These are phyloP conservation scores for Chenopodium quinoa DNA, from an alignment of 148 eudicot species.

Conservation along the genomic window DNA sequence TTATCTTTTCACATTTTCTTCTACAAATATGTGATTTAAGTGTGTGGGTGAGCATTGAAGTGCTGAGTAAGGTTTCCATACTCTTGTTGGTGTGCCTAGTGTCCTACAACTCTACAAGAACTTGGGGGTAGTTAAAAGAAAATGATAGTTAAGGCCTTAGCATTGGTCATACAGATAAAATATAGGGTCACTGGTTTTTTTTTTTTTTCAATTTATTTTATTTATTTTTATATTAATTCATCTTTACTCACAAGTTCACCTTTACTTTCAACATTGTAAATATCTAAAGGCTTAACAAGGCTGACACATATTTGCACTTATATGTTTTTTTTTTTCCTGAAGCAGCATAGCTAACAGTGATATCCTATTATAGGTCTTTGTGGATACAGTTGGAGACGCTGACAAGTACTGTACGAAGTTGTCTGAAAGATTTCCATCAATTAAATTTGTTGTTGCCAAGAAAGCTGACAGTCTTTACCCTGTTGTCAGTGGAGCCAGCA, in stretches of 20 bases:
- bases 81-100: no score
- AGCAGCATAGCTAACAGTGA: conserved; percentile 5
- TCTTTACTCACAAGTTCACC: neutral
- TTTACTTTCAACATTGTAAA: neutral
- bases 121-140: no score
- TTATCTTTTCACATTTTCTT: no score
- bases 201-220: no score
- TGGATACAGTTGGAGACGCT: conserved; percentile 96
- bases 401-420: conserved; percentile 73
- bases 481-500: conserved; percentile 99
- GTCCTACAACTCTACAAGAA: no score
- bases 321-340: neutral
- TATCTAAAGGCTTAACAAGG: neutral
- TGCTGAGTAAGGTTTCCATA: no score
- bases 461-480: conserved; percentile 99
- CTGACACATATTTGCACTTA: neutral
- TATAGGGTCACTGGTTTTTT: neutral
- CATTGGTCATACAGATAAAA: neutral
- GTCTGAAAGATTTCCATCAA: conserved; percentile 72
- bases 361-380: conserved; percentile 62
- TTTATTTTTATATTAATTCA: no score
- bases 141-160: neutral
- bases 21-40: no score
- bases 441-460: conserved; percentile 96
- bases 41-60: no score